Conservation (phyloP, 371 early-diverging fungal species). For the Rhizopus arrhizus region DNA sequence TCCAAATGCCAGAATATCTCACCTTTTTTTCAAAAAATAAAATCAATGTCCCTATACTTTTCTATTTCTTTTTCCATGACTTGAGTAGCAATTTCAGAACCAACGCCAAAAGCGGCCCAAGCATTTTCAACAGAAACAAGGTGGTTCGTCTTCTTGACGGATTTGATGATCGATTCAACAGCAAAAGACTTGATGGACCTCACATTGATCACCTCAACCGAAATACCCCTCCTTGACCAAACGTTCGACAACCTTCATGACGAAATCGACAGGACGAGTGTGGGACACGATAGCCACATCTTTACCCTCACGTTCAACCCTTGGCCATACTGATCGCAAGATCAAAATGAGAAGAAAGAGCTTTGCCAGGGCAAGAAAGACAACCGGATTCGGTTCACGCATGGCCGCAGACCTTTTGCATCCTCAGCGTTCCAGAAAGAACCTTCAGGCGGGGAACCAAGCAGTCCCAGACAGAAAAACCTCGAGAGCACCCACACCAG, state of each 20-base stretch:
- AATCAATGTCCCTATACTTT: neutral
- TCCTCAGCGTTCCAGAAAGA: constrained; percentile 97
- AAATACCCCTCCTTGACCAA: constrained; percentile 84
- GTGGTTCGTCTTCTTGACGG: constrained; percentile 97
- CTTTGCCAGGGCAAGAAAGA: constrained; percentile 88
- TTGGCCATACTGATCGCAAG: constrained; percentile 97
- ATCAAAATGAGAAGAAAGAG: constrained; percentile 86
- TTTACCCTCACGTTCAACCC: constrained; percentile 84
- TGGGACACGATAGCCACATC: constrained; percentile 96
- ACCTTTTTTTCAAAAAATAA: constrained; percentile 30
- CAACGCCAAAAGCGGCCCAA: constrained; percentile 97
- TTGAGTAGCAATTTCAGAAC: constrained; percentile 96
- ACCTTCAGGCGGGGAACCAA: constrained; percentile 98
- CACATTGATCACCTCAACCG: constrained; percentile 95
- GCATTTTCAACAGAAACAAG: constrained; percentile 97
- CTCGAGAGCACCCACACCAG: constrained; percentile 99
- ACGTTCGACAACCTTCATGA: constrained; percentile 90
- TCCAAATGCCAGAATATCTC: constrained; percentile 96
- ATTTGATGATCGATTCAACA: constrained; percentile 86
- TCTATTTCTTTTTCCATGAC: constrained; percentile 72
- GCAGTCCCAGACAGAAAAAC: constrained; percentile 98
- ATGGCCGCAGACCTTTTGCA: constrained; percentile 97
- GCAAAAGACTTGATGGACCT: constrained; percentile 98
- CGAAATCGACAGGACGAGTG: constrained; percentile 89
- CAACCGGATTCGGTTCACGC: constrained; percentile 98